These are phyloP conservation scores for Kodamaea restingae DNA, from an alignment of 805 yeast genomes.

Conservation along the genomic window DNA sequence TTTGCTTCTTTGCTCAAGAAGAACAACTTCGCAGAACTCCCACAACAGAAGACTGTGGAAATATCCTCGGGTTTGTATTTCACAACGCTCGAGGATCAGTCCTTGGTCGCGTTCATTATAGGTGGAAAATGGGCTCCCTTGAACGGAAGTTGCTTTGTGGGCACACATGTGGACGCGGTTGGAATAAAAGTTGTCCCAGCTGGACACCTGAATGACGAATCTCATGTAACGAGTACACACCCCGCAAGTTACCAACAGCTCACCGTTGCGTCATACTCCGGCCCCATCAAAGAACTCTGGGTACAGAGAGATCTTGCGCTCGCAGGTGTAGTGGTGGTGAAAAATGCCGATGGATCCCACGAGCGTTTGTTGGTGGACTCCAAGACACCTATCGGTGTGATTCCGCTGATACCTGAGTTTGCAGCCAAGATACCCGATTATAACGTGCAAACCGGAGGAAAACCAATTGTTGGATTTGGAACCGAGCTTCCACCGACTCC, in stretches of 20 bases:
- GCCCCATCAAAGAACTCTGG: constrained; percentile 33
- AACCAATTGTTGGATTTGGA: constrained; percentile 33
- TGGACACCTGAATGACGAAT: constrained; percentile 17
- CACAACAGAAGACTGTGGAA: constrained; percentile 14
- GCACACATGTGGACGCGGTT: constrained; percentile 37
- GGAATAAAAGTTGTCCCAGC: constrained; percentile 33
- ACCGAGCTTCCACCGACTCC: neutral
- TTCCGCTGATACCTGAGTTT: constrained; percentile 37
- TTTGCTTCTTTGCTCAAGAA: constrained; percentile 20
- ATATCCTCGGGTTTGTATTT: constrained; percentile 21
- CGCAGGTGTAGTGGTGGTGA: constrained; percentile 34
- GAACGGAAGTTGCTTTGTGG: constrained; percentile 26
- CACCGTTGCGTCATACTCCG: constrained; percentile 41
- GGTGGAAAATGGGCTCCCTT: constrained; percentile 36
- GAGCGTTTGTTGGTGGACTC: constrained; percentile 27
- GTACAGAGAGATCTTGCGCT: constrained; percentile 41
- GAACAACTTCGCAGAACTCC: constrained; percentile 29
- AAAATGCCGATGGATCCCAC: constrained; percentile 20
- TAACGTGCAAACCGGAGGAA: constrained; percentile 36
- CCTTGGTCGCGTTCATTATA: constrained; percentile 34
- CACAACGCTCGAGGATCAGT: constrained; percentile 28
- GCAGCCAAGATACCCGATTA: constrained; percentile 34
- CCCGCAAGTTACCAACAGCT: constrained; percentile 28
- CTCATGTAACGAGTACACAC: no score
- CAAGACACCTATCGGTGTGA: constrained; percentile 16